Base-by-base conservation (phyloP, 208 protist genomes). In the Sergeia podlipaevii region DNA sequence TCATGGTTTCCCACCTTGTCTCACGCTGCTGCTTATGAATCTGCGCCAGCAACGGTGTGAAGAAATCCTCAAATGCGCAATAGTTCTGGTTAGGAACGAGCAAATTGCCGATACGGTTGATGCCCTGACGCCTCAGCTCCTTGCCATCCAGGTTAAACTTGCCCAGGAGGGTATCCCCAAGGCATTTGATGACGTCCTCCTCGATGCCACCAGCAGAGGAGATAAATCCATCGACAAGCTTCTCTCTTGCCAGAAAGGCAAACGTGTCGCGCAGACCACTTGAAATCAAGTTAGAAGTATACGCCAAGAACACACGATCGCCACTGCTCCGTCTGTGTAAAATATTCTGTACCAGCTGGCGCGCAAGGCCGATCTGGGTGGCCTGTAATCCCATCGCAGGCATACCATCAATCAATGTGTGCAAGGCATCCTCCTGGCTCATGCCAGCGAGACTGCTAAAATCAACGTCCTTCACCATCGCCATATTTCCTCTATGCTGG, bases 61-160 rank as follows among this genome's bases (percentile, higher is more conserved):
- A 94, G 87, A 98, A 99, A 57, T 99, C 97, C 70, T 99, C 98
- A 73, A 99, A 99, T 47, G 79, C 74, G 60, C 96, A 98, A 77
- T 99, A 99, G 74, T 99, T 99, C 45, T 99, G 90, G 72, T 99
- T 99, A 4, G 99, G 98, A 4, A 99, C 96, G 10, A 99, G 66
- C 13, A 99, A 78, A 76, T 99, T 99, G 27, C 98, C 99, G 43
- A 99, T 99, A 39, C 99, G 81, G 80, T 99, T 99, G 42, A 99
- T 61, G 7, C 93, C 90, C 18, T 92, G 71, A 27, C 58, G 44
- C 10, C 96, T 80, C 42, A 99, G 83, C 26, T 81, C 60, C 7
- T 71, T 61, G 30, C 97, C 98, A 46, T 96, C 65, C 0, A 99
- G 57, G 15, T 50, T 46, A 69, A 99, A 99, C 21, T 93, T 70